Percentiles rank a stretch among this genome's conserved stretches.
Conservation (phyloP, 306 rosid species). For the Dalbergia oliveri region DNA sequence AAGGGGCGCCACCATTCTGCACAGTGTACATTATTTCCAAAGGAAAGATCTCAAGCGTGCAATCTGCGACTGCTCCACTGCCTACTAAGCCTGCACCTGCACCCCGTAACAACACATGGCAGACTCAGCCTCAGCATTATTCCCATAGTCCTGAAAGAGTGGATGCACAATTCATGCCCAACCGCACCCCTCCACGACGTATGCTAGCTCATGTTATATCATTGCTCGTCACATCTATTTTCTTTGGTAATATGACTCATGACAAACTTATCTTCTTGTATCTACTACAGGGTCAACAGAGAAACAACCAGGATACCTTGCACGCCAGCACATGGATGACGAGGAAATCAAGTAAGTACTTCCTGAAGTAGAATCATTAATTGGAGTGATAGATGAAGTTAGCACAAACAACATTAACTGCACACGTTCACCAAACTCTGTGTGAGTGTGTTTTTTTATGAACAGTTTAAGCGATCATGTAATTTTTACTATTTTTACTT, state of each 20-base stretch:
- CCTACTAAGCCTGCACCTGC: slow-evolving; percentile 39
- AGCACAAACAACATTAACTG: neutral
- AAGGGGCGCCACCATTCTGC: slow-evolving; percentile 77
- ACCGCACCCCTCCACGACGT: slow-evolving; percentile 46
- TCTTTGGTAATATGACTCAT: slow-evolving; percentile 21
- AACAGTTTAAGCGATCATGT: no score
- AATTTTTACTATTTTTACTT: no score
- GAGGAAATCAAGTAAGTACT: slow-evolving; percentile 68
- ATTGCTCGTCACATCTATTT: neutral
- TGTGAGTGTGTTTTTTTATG: no score
- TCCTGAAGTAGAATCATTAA: neutral
- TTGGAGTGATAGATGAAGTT: neutral
- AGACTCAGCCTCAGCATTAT: slow-evolving; percentile 2
- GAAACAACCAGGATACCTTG: slow-evolving; percentile 22
- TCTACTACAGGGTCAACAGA: slow-evolving; percentile 51
- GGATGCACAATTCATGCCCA: slow-evolving; percentile 34
- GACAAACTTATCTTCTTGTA: neutral
- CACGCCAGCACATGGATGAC: slow-evolving; percentile 35
- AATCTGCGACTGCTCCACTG: slow-evolving; percentile 54
- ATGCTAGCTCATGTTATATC: slow-evolving; percentile 2
- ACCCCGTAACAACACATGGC: slow-evolving; percentile 8
- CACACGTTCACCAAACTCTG: neutral
- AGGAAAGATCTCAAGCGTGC: slow-evolving; percentile 72
- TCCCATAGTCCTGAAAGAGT: slow-evolving; percentile 22
- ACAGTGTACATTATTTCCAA: slow-evolving; percentile 76